These are phyloP conservation scores for Bryum argenteum DNA, from an alignment of 225 moss, liverwort and hornwort species.

Conservation along the genomic window DNA sequence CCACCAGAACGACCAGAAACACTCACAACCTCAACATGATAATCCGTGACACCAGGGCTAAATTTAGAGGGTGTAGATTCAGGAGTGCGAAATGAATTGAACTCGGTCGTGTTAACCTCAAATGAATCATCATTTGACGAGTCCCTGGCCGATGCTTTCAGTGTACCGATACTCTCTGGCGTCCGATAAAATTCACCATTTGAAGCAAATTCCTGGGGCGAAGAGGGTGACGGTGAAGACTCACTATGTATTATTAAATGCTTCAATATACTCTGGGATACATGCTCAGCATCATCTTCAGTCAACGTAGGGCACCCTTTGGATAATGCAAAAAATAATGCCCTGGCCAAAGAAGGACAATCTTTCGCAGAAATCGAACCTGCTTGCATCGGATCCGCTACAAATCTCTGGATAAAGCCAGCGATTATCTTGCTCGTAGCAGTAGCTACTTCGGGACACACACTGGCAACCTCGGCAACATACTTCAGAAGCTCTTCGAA, in stretches of 20 bases:
- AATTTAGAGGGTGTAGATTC: constrained; percentile 59
- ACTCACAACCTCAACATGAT: constrained; percentile 25
- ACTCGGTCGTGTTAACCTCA: constrained; percentile 34
- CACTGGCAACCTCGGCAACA: constrained; percentile 53
- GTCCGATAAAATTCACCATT: constrained; percentile 41
- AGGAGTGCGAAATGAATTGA: constrained; percentile 54
- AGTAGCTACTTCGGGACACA: constrained; percentile 35
- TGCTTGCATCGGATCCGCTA: constrained; percentile 41
- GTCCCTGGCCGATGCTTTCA: constrained; percentile 33
- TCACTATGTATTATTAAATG: constrained; percentile 52
- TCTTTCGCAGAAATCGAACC: constrained; percentile 23
- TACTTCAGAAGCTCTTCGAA: constrained; percentile 68
- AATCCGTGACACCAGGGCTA: constrained; percentile 26
- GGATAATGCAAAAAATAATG: constrained; percentile 60
- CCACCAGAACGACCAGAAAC: constrained; percentile 18
- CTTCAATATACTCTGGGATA: constrained; percentile 53
- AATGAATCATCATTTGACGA: constrained; percentile 42
- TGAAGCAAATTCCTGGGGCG: constrained; percentile 37
- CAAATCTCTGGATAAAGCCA: constrained; percentile 47
- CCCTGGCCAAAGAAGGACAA: constrained; percentile 45
- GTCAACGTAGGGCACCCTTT: constrained; percentile 54
- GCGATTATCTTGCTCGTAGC: constrained; percentile 58
- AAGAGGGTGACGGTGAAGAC: constrained; percentile 24
- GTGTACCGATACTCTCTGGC: constrained; percentile 30
- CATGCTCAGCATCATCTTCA: constrained; percentile 54